These are phyloP conservation scores for Arachnomyces sp. DNA, from an alignment of 2,329 filamentous ascomycete species.

Conservation along the genomic window DNA sequence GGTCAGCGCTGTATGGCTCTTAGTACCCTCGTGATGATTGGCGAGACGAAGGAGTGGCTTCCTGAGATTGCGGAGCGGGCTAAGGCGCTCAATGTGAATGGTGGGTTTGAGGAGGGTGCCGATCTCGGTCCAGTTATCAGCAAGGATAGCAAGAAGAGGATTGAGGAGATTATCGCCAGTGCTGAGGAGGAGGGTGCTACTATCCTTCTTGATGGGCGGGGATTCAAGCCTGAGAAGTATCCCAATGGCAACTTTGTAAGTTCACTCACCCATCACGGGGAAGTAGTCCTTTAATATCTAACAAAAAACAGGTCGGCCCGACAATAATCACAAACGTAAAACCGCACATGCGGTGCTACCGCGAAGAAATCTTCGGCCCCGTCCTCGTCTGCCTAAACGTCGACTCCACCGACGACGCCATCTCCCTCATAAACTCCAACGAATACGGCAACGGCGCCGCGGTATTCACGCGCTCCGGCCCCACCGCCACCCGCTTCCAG, in stretches of 20 bases:
- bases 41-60: conserved; percentile 58
- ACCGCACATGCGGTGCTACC: conserved; percentile 58
- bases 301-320: conserved; percentile 44
- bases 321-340: conserved; percentile 59
- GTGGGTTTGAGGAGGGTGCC: conserved; percentile 52
- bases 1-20: conserved; percentile 64
- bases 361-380: conserved; percentile 59
- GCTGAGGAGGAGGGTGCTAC: conserved; percentile 57
- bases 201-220: conserved; percentile 54
- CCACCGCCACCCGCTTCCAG: conserved; percentile 54
- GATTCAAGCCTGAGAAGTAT: conserved; percentile 54
- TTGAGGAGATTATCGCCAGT: conserved; percentile 52
- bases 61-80: conserved; percentile 54
- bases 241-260: conserved; percentile 59
- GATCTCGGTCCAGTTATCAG: conserved; percentile 58
- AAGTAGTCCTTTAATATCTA: conserved; percentile 51
- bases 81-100: conserved; percentile 51
- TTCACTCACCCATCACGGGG: conserved; percentile 2
- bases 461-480: conserved; percentile 56
- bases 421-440: conserved; percentile 56
- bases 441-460: conserved; percentile 60
- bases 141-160: conserved; percentile 55
- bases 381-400: conserved; percentile 56
- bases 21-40: conserved; percentile 56
- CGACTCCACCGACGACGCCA: conserved; percentile 53